These are phyloP conservation scores for Teunomyces funiuensis DNA, from an alignment of 805 yeast species.

Conservation along the genomic window DNA sequence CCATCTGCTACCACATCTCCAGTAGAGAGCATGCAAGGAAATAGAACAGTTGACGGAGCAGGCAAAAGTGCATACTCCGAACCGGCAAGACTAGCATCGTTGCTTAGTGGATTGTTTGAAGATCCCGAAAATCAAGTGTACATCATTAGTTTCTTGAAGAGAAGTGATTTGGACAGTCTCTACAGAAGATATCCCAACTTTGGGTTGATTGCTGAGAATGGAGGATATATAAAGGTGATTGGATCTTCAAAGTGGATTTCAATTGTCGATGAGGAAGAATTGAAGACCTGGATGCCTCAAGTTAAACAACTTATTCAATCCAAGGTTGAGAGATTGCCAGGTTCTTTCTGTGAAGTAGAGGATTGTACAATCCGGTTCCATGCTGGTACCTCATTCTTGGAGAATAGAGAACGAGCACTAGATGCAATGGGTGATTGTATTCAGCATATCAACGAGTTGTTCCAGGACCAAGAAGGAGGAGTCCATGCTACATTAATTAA, in stretches of 20 bases:
- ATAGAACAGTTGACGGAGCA: slow-evolving; percentile 10
- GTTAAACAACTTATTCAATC: slow-evolving; percentile 56
- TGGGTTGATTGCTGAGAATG: slow-evolving; percentile 89
- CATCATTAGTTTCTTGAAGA: slow-evolving; percentile 63
- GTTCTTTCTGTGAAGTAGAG: slow-evolving; percentile 67
- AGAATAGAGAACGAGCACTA: slow-evolving; percentile 59
- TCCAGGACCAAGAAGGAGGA: slow-evolving; percentile 45
- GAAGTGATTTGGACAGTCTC: slow-evolving; percentile 62
- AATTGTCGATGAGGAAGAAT: slow-evolving; percentile 50
- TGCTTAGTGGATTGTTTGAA: slow-evolving; percentile 56
- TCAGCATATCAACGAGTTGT: slow-evolving; percentile 78
- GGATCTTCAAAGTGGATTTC: slow-evolving; percentile 59
- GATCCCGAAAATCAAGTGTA: slow-evolving; percentile 68
- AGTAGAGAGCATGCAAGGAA: slow-evolving; percentile 3
- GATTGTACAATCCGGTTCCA: slow-evolving; percentile 78
- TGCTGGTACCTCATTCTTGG: slow-evolving; percentile 64
- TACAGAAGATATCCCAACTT: slow-evolving; percentile 66
- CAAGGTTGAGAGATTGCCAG: slow-evolving; percentile 76
- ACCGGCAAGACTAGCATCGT: slow-evolving; percentile 55
- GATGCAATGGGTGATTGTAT: slow-evolving; percentile 80
- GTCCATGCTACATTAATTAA: slow-evolving; percentile 78
- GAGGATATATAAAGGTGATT: slow-evolving; percentile 68
- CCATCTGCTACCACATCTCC: slow-evolving; percentile 24
- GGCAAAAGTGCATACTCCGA: slow-evolving; percentile 43
- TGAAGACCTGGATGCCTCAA: slow-evolving; percentile 56